Base-by-base conservation (phyloP, 2,329 filamentous ascomycete species). In the Diaporthe nobilis region DNA sequence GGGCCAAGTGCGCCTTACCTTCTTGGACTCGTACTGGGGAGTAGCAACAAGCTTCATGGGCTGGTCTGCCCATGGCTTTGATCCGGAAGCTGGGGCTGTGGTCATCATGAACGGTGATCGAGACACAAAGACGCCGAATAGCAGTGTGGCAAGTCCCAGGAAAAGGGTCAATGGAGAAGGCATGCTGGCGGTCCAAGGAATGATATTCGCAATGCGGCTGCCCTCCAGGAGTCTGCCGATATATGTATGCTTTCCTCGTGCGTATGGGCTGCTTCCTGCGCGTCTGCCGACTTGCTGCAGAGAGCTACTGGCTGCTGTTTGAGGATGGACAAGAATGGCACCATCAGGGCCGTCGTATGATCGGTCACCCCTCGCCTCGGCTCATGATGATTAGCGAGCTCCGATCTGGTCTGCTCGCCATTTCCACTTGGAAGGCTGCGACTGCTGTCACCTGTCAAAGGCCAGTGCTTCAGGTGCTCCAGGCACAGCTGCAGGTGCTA, bases 41-140 rank as follows among this genome's bases (percentile, higher is more conserved):
- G 90, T 91, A 4, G 84, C 82, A 60, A 92, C 85, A 74, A 92
- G 84, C 80, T 85, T 85, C 81, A 91, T 86, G 47, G 90, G 90
- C 49, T 84, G 82, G 79, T 91, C 89, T 3, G 89, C 90, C 90
- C 90, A 92, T 4, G 83, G 81, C 68, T 81, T 82, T 20, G 72
- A 71, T 22, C 77, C 75, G 10, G 81, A 78, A 0, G 82, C 82
- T 8, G 83, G 70, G 0, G 79, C 71, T 15, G 83, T 81, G 39
- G 83, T 79, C 85, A 86, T 86, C 80, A 84, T 81, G 78, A 83
- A 83, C 1, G 85, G 85, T 20, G 84, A 84, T 74, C 82, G 79
- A 13, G 81, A 83, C 51, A 85, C 75, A 71, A 86, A 80, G 39
- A 85, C 78, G 15, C 82, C 83, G 76, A 86, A 80, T 31, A 84